Base-by-base conservation (phyloP, 1,284 basidiomycete species). In the Takashimella tepidaria region DNA sequence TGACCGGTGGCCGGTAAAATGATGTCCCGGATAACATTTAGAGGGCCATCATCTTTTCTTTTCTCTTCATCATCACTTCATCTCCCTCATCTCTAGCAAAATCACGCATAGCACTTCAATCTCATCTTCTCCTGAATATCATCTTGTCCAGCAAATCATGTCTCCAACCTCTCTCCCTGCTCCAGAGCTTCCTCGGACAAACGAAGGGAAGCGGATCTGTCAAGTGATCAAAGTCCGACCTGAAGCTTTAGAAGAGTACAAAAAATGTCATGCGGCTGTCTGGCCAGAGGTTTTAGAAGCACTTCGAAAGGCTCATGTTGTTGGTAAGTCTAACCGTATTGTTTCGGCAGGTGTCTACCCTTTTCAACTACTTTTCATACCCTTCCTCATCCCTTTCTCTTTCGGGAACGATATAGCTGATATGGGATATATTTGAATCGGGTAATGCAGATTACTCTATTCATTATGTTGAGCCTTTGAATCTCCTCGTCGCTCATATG, bases 211-310 rank as follows among this genome's bases (percentile, higher is more conserved):
- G 72, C 81, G 86, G 40, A 77, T 88, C 54, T 88, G 85, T 67
- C 87, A 89, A 66, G 80, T 88, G 53, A 85, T 88, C 71, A 84
- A 85, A 79, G 81, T 89, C 57, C 86, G 83, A 68, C 83, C 85
- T 0, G 79, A 82, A 26, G 74, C 78, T 2, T 76, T 80, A 43
- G 81, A 79, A 5, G 86, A 88, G 65, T 90, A 89, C 77, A 85
- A 82, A 62, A 72, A 72, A 66, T 75, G 86, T 11, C 87, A 90
- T 60, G 79, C 80, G 0, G 76, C 76, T 4, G 84, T 85, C 27
- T 89, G 87, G 85, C 85, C 85, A 1, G 77, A 81, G 22, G 86
- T 89, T 4, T 81, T 88, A 26, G 82, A 79, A 12, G 80, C 86
- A 4, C 78, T 89, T 23, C 78, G 80, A 53, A 78, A 80, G n/a